Evolutionary conservation across 129 eudicot species (phyloP).

Genomic region (Centella asiatica): DNA sequence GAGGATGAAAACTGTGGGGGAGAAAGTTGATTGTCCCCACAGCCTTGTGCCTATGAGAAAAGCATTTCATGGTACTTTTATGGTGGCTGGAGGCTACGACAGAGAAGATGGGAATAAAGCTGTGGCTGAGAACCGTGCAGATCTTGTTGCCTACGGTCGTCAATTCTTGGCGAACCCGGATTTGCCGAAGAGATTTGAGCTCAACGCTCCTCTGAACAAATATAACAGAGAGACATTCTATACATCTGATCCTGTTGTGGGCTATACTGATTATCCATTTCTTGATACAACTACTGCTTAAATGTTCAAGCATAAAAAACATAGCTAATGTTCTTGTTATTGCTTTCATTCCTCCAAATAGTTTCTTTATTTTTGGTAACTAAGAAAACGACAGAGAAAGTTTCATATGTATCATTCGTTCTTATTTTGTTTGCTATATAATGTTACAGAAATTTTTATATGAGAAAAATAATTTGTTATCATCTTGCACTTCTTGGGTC

Average conservation of each 20-base stretch:
- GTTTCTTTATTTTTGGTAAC: too few species aligned
- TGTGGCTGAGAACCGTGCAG: conserved; percentile 12
- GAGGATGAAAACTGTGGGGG: conserved; percentile 12
- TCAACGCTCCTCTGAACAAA: conserved; percentile 14
- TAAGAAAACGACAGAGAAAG: too few species aligned
- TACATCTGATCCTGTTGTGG: conserved; percentile 9
- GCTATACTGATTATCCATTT: conserved; percentile 16
- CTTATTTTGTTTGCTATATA: too few species aligned
- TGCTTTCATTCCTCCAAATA: too few species aligned
- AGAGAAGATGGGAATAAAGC: conserved; percentile 13
- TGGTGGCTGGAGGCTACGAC: conserved; percentile 9
- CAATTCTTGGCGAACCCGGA: conserved; percentile 15
- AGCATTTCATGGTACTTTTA: conserved; percentile 9
- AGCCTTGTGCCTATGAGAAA: conserved; percentile 14
- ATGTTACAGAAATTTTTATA: too few species aligned
- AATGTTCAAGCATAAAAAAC: background rate
- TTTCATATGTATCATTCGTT: too few species aligned
- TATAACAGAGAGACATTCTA: conserved; percentile 10
- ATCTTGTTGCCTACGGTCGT: conserved; percentile 16
- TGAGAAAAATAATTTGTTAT: too few species aligned
- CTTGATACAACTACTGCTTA: conserved; percentile 10
- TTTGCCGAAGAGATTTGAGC: conserved; percentile 14
- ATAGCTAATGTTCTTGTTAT: background rate
- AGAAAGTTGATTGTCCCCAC: conserved; percentile 2
- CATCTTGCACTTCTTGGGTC: too few species aligned